Conservation (phyloP, 2,329 filamentous ascomycete species). For the Colletotrichum euphorbiae region DNA sequence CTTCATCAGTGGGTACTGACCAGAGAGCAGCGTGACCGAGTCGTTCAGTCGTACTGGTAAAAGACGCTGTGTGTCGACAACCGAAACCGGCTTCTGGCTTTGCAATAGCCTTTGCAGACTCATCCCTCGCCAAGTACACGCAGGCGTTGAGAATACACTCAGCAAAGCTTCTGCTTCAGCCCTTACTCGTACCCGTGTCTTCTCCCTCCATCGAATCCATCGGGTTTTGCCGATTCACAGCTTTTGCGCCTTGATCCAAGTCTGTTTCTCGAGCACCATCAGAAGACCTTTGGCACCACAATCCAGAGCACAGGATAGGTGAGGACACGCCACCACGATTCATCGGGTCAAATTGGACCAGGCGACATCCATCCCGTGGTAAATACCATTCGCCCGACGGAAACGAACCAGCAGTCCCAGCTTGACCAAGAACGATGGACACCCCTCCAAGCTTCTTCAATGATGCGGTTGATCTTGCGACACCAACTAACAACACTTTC, state of each 20-base stretch:
- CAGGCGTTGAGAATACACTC: constrained; percentile 21
- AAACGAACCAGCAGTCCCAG: no score
- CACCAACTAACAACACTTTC: constrained; percentile 36
- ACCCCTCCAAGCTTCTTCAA: constrained; percentile 39
- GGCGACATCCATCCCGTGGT: not conserved
- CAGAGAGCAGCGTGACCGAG: not conserved
- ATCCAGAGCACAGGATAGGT: constrained; percentile 5
- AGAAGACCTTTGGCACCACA: not conserved
- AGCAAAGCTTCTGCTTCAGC: no score
- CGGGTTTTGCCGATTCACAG: no score
- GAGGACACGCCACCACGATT: not conserved
- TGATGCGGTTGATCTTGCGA: constrained; percentile 38
- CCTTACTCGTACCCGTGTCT: not conserved
- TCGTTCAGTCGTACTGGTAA: no score
- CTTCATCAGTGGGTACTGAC: constrained; percentile 16
- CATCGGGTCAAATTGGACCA: not conserved
- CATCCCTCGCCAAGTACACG: constrained; percentile 36
- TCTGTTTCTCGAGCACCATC: no score
- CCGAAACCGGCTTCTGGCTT: not conserved
- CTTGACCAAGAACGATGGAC: constrained; percentile 26
- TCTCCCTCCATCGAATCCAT: not conserved
- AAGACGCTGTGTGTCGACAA: not conserved
- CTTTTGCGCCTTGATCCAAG: not conserved
- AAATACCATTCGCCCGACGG: not conserved
- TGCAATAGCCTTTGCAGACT: not conserved